Conservation (phyloP, 768 basidiomycete genomes). For the Floccularia luteovirens region DNA sequence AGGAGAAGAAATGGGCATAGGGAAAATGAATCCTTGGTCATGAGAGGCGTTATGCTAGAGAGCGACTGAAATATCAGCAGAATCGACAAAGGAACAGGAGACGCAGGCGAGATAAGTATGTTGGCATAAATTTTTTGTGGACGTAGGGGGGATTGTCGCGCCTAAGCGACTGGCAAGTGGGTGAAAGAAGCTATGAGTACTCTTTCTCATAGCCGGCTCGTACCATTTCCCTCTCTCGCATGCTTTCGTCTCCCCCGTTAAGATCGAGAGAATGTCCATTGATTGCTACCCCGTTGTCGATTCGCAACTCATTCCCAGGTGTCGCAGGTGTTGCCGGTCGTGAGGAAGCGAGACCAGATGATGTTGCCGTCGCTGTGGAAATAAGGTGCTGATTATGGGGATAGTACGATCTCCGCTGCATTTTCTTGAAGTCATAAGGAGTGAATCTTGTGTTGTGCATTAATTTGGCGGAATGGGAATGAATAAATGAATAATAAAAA, state of each 20-base stretch:
- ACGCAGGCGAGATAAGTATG: too few relatives aligned
- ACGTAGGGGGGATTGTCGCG: too few relatives aligned
- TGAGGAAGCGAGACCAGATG: conserved; percentile 61
- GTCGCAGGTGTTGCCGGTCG: conserved; percentile 75
- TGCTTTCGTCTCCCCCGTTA: conserved; percentile 22
- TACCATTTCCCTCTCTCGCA: conserved; percentile 24
- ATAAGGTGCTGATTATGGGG: conserved; percentile 72
- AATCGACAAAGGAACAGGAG: too few relatives aligned
- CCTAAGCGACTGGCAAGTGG: too few relatives aligned
- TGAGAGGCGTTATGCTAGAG: too few relatives aligned
- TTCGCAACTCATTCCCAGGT: conserved; percentile 46
- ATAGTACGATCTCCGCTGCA: conserved; percentile 88
- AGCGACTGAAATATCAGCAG: too few relatives aligned
- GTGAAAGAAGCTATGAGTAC: conserved; percentile 34
- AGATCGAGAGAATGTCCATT: conserved; percentile 35
- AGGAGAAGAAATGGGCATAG: too few relatives aligned
- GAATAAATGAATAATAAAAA: conserved; percentile 7
- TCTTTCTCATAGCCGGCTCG: conserved; percentile 39
- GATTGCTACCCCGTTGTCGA: conserved; percentile 31
- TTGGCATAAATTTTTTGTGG: too few relatives aligned
- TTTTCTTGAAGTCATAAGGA: conserved; percentile 87
- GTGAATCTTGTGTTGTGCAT: conserved; percentile 56
- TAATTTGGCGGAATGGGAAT: conserved; percentile 1
- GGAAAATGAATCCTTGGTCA: too few relatives aligned
- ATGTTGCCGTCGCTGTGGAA: conserved; percentile 69